Evolutionary conservation across 441 rosid species (phyloP).

Genomic region (Mallotus japonicus): DNA sequence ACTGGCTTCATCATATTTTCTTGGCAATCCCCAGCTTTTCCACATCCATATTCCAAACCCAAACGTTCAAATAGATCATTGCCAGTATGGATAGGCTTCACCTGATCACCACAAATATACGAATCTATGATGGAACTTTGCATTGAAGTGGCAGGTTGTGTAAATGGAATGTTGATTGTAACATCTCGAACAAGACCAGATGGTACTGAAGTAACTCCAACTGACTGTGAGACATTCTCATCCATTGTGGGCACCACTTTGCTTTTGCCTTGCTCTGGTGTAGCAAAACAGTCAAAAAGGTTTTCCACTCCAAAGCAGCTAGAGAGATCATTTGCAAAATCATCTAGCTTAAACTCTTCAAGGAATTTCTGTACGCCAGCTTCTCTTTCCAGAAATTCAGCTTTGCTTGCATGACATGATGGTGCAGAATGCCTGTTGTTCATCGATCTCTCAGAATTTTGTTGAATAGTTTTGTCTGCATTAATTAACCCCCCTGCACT

Average conservation of each 20-base stretch:
- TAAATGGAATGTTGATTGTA: conserved; percentile 26
- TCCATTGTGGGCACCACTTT: conserved; percentile 24
- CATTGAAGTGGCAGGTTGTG: conserved; percentile 27
- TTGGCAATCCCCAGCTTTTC: conserved; percentile 31
- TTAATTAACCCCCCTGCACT: conserved; percentile 25
- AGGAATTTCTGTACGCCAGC: conserved; percentile 28
- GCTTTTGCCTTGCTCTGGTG: conserved; percentile 36
- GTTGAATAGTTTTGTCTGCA: conserved; percentile 17
- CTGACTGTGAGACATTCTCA: conserved; percentile 27
- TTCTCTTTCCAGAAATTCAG: conserved; percentile 30
- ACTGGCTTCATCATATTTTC: conserved; percentile 38
- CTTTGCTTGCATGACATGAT: conserved; percentile 8
- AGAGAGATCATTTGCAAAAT: conserved; percentile 42
- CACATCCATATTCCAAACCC: conserved; percentile 33
- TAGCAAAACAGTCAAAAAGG: conserved; percentile 49
- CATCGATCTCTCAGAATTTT: conserved; percentile 11
- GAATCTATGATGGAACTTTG: conserved; percentile 36
- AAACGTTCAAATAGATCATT: conserved; percentile 45
- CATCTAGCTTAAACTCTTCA: conserved; percentile 38
- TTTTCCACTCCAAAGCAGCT: conserved; percentile 45
- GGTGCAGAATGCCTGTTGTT: conserved; percentile 23
- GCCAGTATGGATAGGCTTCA: conserved; percentile 27
- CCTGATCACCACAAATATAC: conserved; percentile 22
- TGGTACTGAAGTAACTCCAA: conserved; percentile 26
- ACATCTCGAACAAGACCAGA: conserved; percentile 26